Percentiles rank a stretch among this genome's conserved stretches.
Conservation (phyloP, 768 basidiomycete species). For the Psilocybe cubensis region DNA sequence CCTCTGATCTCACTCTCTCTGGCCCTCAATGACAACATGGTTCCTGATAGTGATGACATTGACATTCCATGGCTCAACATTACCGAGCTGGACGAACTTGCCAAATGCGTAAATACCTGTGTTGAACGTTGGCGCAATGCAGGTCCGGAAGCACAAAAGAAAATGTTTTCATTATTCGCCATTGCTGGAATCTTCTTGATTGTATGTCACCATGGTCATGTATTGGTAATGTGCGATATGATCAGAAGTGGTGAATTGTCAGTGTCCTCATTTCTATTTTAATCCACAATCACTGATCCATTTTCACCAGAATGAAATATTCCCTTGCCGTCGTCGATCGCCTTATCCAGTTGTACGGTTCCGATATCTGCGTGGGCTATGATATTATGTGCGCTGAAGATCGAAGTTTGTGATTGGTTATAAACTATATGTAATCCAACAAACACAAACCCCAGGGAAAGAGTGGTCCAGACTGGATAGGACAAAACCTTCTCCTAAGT, state of each 20-base stretch:
- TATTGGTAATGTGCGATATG: constrained; percentile 29
- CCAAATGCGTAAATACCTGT: constrained; percentile 1
- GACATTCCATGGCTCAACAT: constrained; percentile 23
- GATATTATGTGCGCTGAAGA: constrained; percentile 33
- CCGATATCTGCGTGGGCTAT: constrained; percentile 21
- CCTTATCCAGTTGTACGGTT: constrained; percentile 18
- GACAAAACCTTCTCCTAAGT: too few species aligned
- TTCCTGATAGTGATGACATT: constrained; percentile 3
- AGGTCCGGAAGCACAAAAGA: constrained; percentile 19
- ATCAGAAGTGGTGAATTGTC: constrained; percentile 29
- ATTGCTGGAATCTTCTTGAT: constrained; percentile 29
- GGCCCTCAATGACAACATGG: too few species aligned
- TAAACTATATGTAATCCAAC: too few species aligned
- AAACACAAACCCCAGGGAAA: too few species aligned
- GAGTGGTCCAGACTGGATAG: too few species aligned
- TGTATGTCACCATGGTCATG: constrained; percentile 29
- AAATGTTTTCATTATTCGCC: constrained; percentile 26
- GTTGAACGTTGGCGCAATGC: constrained; percentile 21
- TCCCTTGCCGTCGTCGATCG: constrained; percentile 22
- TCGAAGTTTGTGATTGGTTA: too few species aligned
- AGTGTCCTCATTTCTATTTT: constrained; percentile 2
- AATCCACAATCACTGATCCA: not conserved
- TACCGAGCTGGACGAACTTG: constrained; percentile 8
- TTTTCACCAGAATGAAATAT: constrained; percentile 29
- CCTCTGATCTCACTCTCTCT: too few species aligned